Base-by-base conservation (phyloP, 805 yeast genomes). In the Spathaspora arborariae region DNA sequence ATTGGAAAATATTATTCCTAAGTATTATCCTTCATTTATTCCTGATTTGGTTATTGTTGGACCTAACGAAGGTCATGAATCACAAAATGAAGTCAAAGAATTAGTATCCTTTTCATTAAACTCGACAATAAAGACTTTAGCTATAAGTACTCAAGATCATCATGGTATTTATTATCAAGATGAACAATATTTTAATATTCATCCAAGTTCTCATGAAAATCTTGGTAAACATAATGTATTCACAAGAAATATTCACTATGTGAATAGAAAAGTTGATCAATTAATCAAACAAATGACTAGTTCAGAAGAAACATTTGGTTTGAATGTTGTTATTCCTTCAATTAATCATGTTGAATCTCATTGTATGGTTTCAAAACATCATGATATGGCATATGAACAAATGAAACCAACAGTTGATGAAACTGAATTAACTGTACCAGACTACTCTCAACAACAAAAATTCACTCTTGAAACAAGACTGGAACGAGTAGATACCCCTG, bases 101-200 rank as follows among this genome's bases (percentile, higher is more conserved):
- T 5, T 48, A 48, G n/a, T 56, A 5, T 51, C 55, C 48, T 10
- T 52, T 18, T 48, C 52, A 20, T 5, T 11, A 22, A 22, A 24
- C 11, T 8, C 11, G 2, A 50, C 57, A 10, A 39, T 53, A 10
- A 55, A 68, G 1, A 51, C 53, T 20, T 41, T 68, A 6, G 50
- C 60, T 2, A 55, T 65, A 2, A 53, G 63, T 10, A 52, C 64
- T 5, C 56, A 56, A 34, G 72, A 67, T 47, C 45, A 49, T 8
- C 54, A 61, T 30, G 60, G 62, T 37, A 47, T 65, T 16, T 69
- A 68, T 51, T 68, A 56, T 53, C 64, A 66, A 46, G 64, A 68
- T 49, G 71, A 67, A 45, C 52, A 48, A n/a, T 51, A 44, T 39
- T 64, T 65, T 51, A 51, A 56, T 26, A 53, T 58, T 30, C 51